Evolutionary conservation across 306 rosid species (phyloP).

Genomic region (Trifolium dubium): DNA sequence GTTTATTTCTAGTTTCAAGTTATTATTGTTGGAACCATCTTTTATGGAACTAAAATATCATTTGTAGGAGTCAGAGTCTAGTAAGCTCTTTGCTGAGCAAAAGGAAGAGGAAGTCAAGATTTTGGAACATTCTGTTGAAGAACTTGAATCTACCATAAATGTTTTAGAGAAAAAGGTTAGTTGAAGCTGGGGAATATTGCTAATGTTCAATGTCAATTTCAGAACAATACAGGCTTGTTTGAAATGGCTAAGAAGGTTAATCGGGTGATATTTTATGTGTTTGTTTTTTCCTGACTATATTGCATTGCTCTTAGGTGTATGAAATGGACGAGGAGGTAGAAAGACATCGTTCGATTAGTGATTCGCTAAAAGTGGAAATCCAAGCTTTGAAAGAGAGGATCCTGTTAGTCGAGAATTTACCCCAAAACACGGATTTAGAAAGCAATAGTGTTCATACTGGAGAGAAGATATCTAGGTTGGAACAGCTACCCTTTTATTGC

Average conservation of each 20-base stretch:
- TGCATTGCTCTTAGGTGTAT: conserved; percentile 54
- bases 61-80: conserved; percentile 78
- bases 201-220: conserved; percentile 6
- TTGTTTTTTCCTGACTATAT: conserved; percentile 32
- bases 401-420: conserved; percentile 59
- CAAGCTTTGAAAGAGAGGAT: conserved; percentile 71
- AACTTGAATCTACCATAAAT: conserved; percentile 91
- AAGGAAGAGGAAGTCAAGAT: conserved; percentile 96
- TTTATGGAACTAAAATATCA: conserved; percentile 37
- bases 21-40: conserved; percentile 31
- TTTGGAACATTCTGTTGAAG: conserved; percentile 91
- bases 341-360: conserved; percentile 72
- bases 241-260: conserved; percentile 17
- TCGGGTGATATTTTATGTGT: conserved; percentile 17
- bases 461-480: conserved; percentile 65
- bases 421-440: conserved; percentile 57
- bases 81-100: conserved; percentile 82
- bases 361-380: conserved; percentile 77
- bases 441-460: conserved; percentile 49
- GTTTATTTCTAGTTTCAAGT: conserved; percentile 37
- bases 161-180: conserved; percentile 91
- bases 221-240: conserved; percentile 18
- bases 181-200: conserved; percentile 29
- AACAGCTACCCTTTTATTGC: conserved; percentile 41
- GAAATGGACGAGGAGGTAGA: conserved; percentile 91